Percentiles rank a stretch among this genome's conserved stretches.
These are phyloP conservation scores for Rosa hybrid DNA, from an alignment of 331 rosid genomes.

Conservation along the genomic window DNA sequence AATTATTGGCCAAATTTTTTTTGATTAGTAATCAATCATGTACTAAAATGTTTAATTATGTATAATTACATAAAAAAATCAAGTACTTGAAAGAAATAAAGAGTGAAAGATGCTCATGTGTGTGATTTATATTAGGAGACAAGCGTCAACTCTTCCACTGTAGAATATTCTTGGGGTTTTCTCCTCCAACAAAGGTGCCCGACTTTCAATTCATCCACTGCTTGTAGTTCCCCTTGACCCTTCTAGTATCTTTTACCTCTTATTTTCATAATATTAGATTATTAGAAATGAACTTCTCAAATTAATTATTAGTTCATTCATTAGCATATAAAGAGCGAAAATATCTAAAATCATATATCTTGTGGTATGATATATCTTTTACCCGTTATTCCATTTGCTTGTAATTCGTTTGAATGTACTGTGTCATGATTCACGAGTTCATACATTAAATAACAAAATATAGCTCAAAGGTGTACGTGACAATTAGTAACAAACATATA, in stretches of 20 bases:
- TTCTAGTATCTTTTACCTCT: too few species aligned
- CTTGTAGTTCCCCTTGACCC: not conserved
- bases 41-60: not conserved
- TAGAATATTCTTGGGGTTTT: not conserved
- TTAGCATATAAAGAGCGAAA: too few species aligned
- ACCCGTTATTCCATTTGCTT: too few species aligned
- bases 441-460: too few species aligned
- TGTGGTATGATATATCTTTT: too few species aligned
- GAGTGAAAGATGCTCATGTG: not conserved
- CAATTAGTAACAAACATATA: too few species aligned
- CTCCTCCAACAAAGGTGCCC: slow-evolving; percentile 1
- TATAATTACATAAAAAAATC: not conserved
- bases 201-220: not conserved
- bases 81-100: not conserved
- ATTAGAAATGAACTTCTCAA: too few species aligned
- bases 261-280: not conserved
- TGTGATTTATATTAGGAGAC: not conserved
- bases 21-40: not conserved
- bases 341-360: too few species aligned
- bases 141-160: not conserved
- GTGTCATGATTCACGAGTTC: too few species aligned
- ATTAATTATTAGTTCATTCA: too few species aligned
- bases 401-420: too few species aligned
- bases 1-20: not conserved
- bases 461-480: too few species aligned